A percentile compares a stretch with the other conserved stretches of the same genome.
Conservation (phyloP, 345 rosid species). For the Salix caprea region DNA sequence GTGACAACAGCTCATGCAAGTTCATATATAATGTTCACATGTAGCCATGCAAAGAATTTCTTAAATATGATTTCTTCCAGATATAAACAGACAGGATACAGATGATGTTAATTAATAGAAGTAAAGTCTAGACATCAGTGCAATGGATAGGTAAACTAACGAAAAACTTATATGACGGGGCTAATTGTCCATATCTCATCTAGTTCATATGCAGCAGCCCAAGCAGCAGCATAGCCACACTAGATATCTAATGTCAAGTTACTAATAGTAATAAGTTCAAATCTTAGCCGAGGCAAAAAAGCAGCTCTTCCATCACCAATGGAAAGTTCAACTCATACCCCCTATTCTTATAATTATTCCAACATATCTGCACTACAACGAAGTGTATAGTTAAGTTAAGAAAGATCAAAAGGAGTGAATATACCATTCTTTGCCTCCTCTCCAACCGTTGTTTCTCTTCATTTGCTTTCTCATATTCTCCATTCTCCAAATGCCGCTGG, state of each 20-base stretch:
- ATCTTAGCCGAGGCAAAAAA: neutral
- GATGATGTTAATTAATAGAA: neutral
- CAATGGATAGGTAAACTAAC: neutral
- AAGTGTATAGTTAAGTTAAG: neutral
- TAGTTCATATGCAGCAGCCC: neutral
- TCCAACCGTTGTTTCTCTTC: constrained; percentile 87
- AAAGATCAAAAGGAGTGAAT: neutral
- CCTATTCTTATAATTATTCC: neutral
- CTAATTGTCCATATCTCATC: neutral
- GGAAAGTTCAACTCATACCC: neutral
- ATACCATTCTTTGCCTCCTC: constrained; percentile 92
- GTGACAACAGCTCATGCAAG: neutral
- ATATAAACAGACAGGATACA: neutral
- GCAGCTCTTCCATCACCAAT: neutral
- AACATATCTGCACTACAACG: neutral
- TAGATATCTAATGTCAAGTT: neutral
- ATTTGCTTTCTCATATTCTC: constrained; percentile 94
- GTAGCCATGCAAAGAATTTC: neutral
- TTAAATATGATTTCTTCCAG: neutral
- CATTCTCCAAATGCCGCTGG: constrained; percentile 93
- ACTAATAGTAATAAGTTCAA: neutral
- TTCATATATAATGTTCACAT: neutral
- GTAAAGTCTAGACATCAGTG: neutral
- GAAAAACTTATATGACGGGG: neutral
- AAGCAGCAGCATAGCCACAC: neutral